These are phyloP conservation scores for Capillidium heterosporum DNA, from an alignment of 371 early-diverging fungal species.

Conservation along the genomic window DNA sequence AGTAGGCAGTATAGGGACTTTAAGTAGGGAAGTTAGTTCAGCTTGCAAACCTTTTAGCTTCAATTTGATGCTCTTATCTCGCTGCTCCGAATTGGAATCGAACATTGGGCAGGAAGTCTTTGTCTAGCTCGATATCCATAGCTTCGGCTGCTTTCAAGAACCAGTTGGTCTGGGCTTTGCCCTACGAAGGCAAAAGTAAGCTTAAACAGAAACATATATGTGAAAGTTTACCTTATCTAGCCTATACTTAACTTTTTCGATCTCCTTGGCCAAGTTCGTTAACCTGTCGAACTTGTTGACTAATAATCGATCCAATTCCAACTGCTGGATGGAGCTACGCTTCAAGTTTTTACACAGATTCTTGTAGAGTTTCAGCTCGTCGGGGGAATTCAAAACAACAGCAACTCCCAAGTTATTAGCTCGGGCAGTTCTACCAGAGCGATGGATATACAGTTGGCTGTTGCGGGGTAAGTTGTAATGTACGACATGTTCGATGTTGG, in stretches of 20 bases:
- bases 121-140: slow-evolving; percentile 65
- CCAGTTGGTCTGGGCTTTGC: slow-evolving; percentile 36
- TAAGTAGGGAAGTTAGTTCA: too few species aligned
- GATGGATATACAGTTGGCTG: slow-evolving; percentile 70
- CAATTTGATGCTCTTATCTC: too few species aligned
- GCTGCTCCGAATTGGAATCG: too few species aligned
- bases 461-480: slow-evolving; percentile 78
- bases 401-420: slow-evolving; percentile 69
- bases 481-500: slow-evolving; percentile 60
- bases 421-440: slow-evolving; percentile 81
- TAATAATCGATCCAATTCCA: slow-evolving; percentile 43
- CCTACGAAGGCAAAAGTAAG: background rate
- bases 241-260: slow-evolving; percentile 60
- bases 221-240: slow-evolving; percentile 45
- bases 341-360: slow-evolving; percentile 63
- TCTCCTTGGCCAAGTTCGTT: slow-evolving; percentile 51
- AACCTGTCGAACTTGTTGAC: slow-evolving; percentile 43
- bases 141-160: slow-evolving; percentile 67
- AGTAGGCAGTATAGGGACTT: too few species aligned
- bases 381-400: slow-evolving; percentile 60
- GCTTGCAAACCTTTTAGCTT: too few species aligned
- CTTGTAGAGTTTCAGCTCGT: slow-evolving; percentile 57
- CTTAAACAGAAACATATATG: too few species aligned
- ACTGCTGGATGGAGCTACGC: slow-evolving; percentile 34
- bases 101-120: too few species aligned